Conservation (phyloP, 2,329 filamentous ascomycete genomes). For the Colletotrichum kahawae region DNA sequence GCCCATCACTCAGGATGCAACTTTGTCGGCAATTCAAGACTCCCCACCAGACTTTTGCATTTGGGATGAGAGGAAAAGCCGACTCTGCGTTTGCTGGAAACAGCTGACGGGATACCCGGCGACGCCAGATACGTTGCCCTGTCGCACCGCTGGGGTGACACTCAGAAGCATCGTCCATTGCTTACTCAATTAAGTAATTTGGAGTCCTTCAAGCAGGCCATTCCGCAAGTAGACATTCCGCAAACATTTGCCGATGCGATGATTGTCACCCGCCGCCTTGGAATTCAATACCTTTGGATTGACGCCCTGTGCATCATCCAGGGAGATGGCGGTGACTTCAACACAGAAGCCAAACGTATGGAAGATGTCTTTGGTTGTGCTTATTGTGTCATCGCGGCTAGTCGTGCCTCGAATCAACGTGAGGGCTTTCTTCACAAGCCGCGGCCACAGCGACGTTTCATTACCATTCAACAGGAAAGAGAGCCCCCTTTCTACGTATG, state of each 20-base stretch:
- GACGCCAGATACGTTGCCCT: background rate
- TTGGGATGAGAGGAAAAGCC: background rate
- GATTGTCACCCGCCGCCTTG: constrained; percentile 1
- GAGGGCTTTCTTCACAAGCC: background rate
- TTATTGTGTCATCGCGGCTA: background rate
- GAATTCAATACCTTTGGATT: constrained; percentile 24
- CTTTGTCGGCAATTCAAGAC: background rate
- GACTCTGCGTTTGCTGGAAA: background rate
- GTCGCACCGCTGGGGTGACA: background rate
- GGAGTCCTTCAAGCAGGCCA: background rate
- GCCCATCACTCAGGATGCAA: background rate
- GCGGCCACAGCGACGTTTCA: background rate
- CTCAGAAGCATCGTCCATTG: background rate
- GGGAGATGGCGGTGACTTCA: constrained; percentile 19
- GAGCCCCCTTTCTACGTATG: constrained; percentile 21
- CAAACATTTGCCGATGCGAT: constrained; percentile 19
- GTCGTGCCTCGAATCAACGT: background rate
- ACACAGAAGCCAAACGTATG: constrained; percentile 13
- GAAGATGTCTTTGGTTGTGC: background rate
- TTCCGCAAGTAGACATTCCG: background rate
- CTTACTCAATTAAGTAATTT: background rate
- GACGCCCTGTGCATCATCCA: constrained; percentile 26
- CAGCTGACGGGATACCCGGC: background rate
- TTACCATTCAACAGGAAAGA: background rate
- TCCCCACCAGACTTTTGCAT: background rate